phyloP scores from a whole-genome alignment of 306 rosid genomes.

The Carpinus fangiana region DNA sequence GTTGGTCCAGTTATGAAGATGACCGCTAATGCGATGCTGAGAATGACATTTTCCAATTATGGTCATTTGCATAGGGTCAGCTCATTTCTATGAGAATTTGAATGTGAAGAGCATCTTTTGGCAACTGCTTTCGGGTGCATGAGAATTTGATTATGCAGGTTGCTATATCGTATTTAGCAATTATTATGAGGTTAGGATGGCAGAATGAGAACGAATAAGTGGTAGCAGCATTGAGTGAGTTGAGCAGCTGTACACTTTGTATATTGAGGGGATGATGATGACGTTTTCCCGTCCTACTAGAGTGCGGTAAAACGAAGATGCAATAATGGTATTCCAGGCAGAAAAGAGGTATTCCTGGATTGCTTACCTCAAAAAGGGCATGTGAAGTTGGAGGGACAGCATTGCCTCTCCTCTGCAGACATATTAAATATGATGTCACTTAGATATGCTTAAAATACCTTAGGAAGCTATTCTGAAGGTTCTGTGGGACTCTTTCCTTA shows the following conservation, averaged over 20 bases:
- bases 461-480: neutral
- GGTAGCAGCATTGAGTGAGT: neutral
- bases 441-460: neutral
- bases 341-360: neutral
- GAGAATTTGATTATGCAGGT: neutral
- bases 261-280: neutral
- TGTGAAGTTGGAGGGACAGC: neutral
- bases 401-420: neutral
- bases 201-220: neutral
- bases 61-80: neutral
- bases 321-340: neutral
- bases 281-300: neutral
- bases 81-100: neutral
- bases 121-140: neutral
- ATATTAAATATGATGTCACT: no score
- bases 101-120: neutral
- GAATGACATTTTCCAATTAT: neutral
- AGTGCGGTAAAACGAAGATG: neutral
- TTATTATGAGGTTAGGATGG: neutral
- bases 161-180: neutral
- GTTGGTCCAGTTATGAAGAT: neutral
- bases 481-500: no score
- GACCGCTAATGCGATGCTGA: neutral
- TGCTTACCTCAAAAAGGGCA: neutral
- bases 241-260: neutral